Evolutionary conservation across 768 basidiomycete genomes (phyloP).

Genomic region (Lactarius vividus): DNA sequence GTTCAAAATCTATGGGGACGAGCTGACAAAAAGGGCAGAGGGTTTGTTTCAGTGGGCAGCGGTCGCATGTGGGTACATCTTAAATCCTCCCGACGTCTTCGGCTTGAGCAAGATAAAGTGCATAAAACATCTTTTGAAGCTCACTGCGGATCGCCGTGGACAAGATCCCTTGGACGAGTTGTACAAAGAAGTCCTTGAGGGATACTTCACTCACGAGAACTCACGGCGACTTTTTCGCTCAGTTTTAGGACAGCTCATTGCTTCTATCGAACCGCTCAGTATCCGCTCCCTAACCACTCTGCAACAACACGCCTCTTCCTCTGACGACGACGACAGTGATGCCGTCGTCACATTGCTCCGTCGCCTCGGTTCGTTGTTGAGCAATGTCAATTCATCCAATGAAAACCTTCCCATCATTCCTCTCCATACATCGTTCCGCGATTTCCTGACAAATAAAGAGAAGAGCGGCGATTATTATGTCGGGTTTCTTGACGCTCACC

Average conservation of each 20-base stretch:
- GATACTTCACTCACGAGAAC: neutral
- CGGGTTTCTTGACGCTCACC: constrained; percentile 5
- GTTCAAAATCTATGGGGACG: neutral
- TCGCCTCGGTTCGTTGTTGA: constrained; percentile 5
- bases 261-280: neutral
- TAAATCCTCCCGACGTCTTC: neutral
- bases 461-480: neutral
- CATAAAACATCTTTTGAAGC: neutral
- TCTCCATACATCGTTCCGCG: neutral
- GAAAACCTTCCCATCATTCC: neutral
- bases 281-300: neutral
- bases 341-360: neutral
- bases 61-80: neutral
- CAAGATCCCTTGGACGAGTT: neutral
- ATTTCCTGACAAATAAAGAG: neutral
- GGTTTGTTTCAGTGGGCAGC: neutral
- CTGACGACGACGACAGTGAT: no score
- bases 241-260: neutral
- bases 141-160: neutral
- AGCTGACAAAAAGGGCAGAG: neutral
- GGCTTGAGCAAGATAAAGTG: neutral
- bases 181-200: neutral
- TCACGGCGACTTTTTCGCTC: no score
- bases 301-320: no score
- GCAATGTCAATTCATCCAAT: constrained; percentile 1